phyloP scores from a whole-genome alignment of 2,329 filamentous ascomycete genomes.

The Xylaria hypoxylon region DNA sequence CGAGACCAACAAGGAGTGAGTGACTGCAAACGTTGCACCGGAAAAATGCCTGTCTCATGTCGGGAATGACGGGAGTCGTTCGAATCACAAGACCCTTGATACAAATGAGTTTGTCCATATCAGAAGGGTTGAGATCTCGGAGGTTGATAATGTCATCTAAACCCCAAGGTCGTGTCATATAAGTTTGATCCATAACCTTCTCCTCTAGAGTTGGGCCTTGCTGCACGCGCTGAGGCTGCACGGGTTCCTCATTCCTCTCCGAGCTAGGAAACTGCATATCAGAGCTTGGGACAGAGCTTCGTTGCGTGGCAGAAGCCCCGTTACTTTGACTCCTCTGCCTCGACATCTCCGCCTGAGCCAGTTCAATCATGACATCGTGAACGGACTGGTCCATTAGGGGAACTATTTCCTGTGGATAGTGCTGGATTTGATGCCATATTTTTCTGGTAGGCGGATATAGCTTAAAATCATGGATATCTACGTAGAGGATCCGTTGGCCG shows the following conservation, averaged over 20 bases:
- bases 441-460: conserved; percentile 93
- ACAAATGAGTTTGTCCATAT: conserved; percentile 95
- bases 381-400: conserved; percentile 95
- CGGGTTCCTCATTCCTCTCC: conserved; percentile 70
- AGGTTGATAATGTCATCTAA: conserved; percentile 89
- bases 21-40: conserved; percentile 94
- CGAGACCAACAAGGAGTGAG: conserved; percentile 88
- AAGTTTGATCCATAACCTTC: conserved; percentile 82
- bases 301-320: conserved; percentile 61
- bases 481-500: conserved; percentile 83
- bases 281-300: conserved; percentile 72
- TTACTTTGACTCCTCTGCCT: conserved; percentile 65
- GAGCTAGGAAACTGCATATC: conserved; percentile 84
- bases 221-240: conserved; percentile 56
- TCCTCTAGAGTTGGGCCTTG: conserved; percentile 74
- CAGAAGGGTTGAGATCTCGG: conserved; percentile 90
- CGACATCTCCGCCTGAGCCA: conserved; percentile 83
- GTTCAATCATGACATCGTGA: conserved; percentile 91
- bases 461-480: conserved; percentile 90
- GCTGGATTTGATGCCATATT: conserved; percentile 93
- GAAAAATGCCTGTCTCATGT: conserved; percentile 99
- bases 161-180: conserved; percentile 90
- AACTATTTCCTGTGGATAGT: conserved; percentile 95
- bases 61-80: conserved; percentile 94
- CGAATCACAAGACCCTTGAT: conserved; percentile 97